A percentile compares a stretch with the other conserved stretches of the same genome.
These are phyloP conservation scores for Nigrograna mackinnonii DNA, from an alignment of 2,329 filamentous ascomycete genomes.

Conservation along the genomic window DNA sequence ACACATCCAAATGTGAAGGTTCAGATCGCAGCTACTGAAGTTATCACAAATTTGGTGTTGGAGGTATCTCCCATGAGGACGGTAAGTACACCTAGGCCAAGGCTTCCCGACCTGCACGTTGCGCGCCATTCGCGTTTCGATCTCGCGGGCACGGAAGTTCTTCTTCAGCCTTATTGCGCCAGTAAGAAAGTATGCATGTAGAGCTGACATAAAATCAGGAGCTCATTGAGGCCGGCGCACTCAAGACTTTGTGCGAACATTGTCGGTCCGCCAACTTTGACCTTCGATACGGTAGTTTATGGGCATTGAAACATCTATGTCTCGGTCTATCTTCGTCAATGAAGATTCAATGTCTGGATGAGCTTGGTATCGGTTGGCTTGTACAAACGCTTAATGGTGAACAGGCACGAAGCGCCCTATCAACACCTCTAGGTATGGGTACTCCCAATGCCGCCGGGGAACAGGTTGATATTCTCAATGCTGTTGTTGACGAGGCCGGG, in stretches of 20 bases:
- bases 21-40: constrained; percentile 82
- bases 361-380: constrained; percentile 79
- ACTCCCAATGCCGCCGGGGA: constrained; percentile 63
- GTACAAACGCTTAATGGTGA: constrained; percentile 73
- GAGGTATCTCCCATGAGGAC: constrained; percentile 92
- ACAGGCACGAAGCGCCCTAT: constrained; percentile 41
- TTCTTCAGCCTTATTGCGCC: too few relatives aligned
- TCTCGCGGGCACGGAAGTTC: too few relatives aligned
- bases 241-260: constrained; percentile 79
- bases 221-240: constrained; percentile 72
- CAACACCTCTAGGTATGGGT: constrained; percentile 52
- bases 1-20: constrained; percentile 76
- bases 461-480: constrained; percentile 63
- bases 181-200: too few relatives aligned
- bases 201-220: constrained; percentile 52
- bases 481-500: constrained; percentile 44
- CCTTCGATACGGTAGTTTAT: constrained; percentile 82
- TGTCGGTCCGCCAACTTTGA: constrained; percentile 80
- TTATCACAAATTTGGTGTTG: constrained; percentile 81
- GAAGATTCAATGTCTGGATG: constrained; percentile 77
- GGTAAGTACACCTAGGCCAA: too few relatives aligned
- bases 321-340: constrained; percentile 70
- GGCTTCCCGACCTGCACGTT: too few relatives aligned
- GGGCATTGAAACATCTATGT: constrained; percentile 91
- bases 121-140: neutral